These are phyloP conservation scores for Abortiporus biennis DNA, from an alignment of 1,284 basidiomycete genomes.

Conservation along the genomic window DNA sequence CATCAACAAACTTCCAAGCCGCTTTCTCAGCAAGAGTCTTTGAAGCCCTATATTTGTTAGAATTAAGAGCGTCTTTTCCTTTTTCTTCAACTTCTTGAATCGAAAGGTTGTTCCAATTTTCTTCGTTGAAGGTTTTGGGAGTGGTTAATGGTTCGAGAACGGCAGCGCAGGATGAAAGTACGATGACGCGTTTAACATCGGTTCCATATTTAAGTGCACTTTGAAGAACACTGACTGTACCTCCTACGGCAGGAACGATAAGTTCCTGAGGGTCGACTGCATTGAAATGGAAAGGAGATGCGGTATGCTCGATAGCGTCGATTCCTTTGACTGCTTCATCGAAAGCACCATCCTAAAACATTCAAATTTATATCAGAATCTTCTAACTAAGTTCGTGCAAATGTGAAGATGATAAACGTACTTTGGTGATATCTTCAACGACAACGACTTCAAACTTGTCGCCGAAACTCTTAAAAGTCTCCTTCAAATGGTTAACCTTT, in stretches of 20 bases:
- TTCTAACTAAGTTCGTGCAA: background rate
- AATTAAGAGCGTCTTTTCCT: conserved; percentile 34
- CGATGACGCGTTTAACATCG: conserved; percentile 53
- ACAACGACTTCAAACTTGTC: conserved; percentile 7
- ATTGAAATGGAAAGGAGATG: conserved; percentile 28
- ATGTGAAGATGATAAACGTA: conserved; percentile 18
- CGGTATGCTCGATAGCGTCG: conserved; percentile 33
- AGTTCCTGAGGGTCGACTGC: conserved; percentile 20
- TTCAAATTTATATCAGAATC: background rate
- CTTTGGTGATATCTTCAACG: conserved; percentile 15
- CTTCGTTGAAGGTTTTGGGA: conserved; percentile 23
- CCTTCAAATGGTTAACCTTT: conserved; percentile 37
- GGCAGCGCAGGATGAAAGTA: conserved; percentile 52
- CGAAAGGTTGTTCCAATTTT: conserved; percentile 58
- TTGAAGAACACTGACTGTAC: conserved; percentile 16
- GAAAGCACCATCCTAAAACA: conserved; percentile 38
- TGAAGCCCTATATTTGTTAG: conserved; percentile 33
- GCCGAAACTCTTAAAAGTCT: conserved; percentile 2
- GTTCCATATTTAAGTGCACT: conserved; percentile 22
- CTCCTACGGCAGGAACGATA: conserved; percentile 19
- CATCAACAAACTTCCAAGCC: conserved; percentile 16
- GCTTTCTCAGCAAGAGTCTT: conserved; percentile 10
- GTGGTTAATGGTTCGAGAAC: conserved; percentile 27
- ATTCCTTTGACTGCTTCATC: conserved; percentile 32
- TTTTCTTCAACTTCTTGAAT: conserved; percentile 41